These are phyloP conservation scores for Sporothrix schenckii DNA, from an alignment of 2,329 filamentous ascomycete species.

Conservation along the genomic window DNA sequence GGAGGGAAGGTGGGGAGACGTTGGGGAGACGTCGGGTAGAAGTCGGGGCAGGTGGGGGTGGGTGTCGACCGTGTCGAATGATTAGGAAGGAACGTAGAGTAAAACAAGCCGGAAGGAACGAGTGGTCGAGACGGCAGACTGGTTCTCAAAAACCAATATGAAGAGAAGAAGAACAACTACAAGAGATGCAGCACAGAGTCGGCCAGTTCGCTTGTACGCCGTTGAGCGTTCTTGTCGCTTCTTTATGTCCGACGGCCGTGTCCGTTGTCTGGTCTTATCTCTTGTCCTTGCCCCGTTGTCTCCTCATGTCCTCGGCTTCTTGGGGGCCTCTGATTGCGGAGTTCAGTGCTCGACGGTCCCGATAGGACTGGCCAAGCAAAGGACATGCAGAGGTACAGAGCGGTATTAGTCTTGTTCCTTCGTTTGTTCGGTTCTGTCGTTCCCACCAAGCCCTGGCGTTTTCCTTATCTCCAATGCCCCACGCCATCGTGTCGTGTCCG, in stretches of 20 bases:
- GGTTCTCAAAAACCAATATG: no score
- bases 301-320: not conserved
- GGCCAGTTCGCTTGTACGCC: not conserved
- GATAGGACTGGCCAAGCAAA: constrained; percentile 11
- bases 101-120: not conserved
- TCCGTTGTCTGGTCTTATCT: not conserved
- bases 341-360: not conserved
- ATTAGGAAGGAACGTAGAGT: not conserved
- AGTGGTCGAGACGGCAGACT: no score
- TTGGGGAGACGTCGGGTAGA: no score
- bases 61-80: no score
- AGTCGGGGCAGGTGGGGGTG: not conserved
- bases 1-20: no score
- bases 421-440: not conserved
- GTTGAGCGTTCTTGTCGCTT: not conserved
- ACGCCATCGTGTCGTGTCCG: constrained; percentile 12
- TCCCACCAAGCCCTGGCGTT: not conserved
- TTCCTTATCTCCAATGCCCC: constrained; percentile 31
- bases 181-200: not conserved
- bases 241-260: not conserved
- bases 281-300: not conserved
- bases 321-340: not conserved
- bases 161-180: not conserved
- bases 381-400: no score
- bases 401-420: not conserved